phyloP scores from a whole-genome alignment of 1,284 basidiomycete genomes.

The Pisolithus thermaeus region DNA sequence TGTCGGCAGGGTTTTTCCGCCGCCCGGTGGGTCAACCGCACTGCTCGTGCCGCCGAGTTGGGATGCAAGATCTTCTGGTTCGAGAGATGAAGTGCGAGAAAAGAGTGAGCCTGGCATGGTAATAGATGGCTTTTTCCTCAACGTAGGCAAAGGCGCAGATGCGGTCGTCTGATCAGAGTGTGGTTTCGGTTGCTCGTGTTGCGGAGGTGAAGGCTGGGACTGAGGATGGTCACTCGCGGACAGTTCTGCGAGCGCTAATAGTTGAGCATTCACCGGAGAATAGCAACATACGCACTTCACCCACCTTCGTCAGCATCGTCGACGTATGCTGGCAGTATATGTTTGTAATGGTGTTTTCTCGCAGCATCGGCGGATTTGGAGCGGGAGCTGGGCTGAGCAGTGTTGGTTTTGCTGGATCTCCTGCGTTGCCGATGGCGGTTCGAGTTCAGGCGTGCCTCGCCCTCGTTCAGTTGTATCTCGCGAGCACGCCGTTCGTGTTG shows the following conservation, averaged over 20 bases:
- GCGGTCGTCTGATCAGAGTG: conserved; percentile 24
- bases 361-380: conserved; percentile 18
- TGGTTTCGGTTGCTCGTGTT: conserved; percentile 18
- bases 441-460: conserved; percentile 7
- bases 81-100: conserved; percentile 60
- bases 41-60: background rate
- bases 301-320: conserved; percentile 18
- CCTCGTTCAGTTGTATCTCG: conserved; percentile 13
- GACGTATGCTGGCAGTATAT: conserved; percentile 1
- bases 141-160: conserved; percentile 28
- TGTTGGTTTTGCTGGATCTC: conserved; percentile 7
- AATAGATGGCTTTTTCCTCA: conserved; percentile 37
- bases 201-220: background rate
- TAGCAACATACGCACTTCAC: background rate
- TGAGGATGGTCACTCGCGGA: conserved; percentile 17
- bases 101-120: conserved; percentile 78
- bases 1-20: background rate
- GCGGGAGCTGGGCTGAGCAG: conserved; percentile 11
- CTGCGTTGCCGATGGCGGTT: conserved; percentile 10
- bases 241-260: conserved; percentile 10
- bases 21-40: background rate
- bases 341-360: conserved; percentile 4
- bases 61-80: conserved; percentile 33
- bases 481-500: background rate
- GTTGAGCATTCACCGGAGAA: conserved; percentile 3